phyloP scores from a whole-genome alignment of 306 rosid species.

The Acmispon strigosus region DNA sequence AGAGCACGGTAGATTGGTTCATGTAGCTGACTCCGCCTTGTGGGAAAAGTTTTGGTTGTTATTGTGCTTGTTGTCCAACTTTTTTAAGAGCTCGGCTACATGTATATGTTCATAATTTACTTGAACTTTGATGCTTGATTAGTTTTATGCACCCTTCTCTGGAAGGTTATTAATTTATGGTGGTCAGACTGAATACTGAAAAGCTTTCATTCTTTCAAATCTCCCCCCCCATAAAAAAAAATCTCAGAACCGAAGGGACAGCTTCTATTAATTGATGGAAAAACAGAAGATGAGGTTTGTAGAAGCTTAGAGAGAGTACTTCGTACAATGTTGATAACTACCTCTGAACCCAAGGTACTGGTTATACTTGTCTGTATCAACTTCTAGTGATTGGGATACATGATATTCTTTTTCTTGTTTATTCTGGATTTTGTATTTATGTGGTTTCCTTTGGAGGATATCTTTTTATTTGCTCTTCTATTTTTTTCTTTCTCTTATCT shows the following conservation, averaged over 20 bases:
- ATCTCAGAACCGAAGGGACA: constrained; percentile 97
- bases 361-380: constrained; percentile 8
- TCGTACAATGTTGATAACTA: constrained; percentile 83
- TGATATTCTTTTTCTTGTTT: constrained; percentile 6
- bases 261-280: constrained; percentile 88
- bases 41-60: neutral
- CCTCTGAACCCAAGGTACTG: constrained; percentile 89
- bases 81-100: neutral
- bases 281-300: constrained; percentile 79
- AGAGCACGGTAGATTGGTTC: too few species aligned
- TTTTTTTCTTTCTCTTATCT: constrained; percentile 5
- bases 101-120: neutral
- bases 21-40: too few species aligned
- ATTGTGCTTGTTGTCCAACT: neutral
- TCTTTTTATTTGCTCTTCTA: constrained; percentile 2
- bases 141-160: neutral
- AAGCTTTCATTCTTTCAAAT: constrained; percentile 7
- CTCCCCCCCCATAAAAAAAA: neutral
- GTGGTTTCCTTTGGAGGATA: constrained; percentile 4
- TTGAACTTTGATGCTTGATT: constrained; percentile 3
- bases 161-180: constrained; percentile 12
- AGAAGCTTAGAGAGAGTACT: constrained; percentile 92
- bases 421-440: neutral
- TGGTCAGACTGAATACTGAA: neutral
- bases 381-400: neutral